Evolutionary conservation across 1,284 basidiomycete genomes (phyloP).

Genomic region (Erythrobasidium hasegawianum): DNA sequence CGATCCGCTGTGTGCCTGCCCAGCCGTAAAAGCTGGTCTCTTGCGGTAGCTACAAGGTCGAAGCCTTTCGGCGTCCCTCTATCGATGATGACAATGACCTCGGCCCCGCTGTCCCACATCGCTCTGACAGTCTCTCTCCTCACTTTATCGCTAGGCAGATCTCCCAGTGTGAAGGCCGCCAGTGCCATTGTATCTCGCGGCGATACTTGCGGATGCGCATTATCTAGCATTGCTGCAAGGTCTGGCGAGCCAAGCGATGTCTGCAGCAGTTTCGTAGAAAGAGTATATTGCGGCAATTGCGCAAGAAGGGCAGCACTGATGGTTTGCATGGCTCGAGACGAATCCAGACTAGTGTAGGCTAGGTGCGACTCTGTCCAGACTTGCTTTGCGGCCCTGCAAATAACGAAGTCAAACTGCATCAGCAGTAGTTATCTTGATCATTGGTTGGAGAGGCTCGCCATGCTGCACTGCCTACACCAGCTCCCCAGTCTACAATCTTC

Average conservation of each 20-base stretch:
- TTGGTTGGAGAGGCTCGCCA: no score
- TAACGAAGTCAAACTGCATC: no score
- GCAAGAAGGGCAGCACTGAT: constrained; percentile 25
- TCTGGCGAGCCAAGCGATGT: constrained; percentile 23
- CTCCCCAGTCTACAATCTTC: constrained; percentile 50
- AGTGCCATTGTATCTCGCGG: constrained; percentile 60
- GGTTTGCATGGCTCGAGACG: constrained; percentile 38
- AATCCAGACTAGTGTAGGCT: constrained; percentile 42
- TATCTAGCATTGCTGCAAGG: neutral
- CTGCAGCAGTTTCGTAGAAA: constrained; percentile 29
- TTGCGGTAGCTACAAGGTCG: constrained; percentile 72
- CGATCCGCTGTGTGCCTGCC: constrained; percentile 51
- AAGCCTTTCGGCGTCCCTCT: constrained; percentile 74
- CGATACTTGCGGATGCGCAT: constrained; percentile 34
- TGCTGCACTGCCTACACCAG: constrained; percentile 51
- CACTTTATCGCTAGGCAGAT: constrained; percentile 61
- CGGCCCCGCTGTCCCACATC: constrained; percentile 85
- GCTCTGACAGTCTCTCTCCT: constrained; percentile 68
- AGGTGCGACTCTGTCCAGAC: constrained; percentile 31
- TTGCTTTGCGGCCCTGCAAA: constrained; percentile 39
- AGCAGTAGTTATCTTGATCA: no score
- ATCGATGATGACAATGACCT: constrained; percentile 80
- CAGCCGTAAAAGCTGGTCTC: constrained; percentile 68
- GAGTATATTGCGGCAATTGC: constrained; percentile 7
- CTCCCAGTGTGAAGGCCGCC: constrained; percentile 78